Conservation (phyloP, 1,284 basidiomycete species). For the Tilletia setariae region DNA sequence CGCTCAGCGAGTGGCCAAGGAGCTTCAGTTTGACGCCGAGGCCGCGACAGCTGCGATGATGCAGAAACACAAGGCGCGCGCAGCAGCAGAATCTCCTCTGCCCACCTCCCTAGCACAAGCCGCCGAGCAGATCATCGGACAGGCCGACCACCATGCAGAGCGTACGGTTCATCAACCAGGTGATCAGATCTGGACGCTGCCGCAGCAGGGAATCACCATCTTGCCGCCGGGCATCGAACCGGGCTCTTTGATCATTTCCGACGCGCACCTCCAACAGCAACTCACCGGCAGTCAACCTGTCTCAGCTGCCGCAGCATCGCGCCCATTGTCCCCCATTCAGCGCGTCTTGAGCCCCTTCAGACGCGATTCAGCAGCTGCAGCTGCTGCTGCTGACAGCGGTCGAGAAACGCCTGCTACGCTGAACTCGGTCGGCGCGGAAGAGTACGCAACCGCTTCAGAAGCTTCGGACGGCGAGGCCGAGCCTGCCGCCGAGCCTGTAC, state of each 20-base stretch:
- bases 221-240: slow-evolving; percentile 13
- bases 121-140: slow-evolving; percentile 42
- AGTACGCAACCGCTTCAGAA: slow-evolving; percentile 10
- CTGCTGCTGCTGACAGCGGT: neutral
- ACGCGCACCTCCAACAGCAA: neutral
- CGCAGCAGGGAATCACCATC: slow-evolving; percentile 5
- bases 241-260: slow-evolving; percentile 6
- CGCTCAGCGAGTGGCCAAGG: slow-evolving; percentile 2
- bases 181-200: neutral
- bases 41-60: neutral
- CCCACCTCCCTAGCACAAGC: slow-evolving; percentile 30
- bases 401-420: slow-evolving; percentile 2
- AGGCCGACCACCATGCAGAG: slow-evolving; percentile 1
- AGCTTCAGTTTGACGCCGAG: slow-evolving; percentile 25
- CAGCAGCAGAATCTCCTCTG: neutral
- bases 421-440: neutral
- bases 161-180: too few relatives aligned
- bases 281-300: neutral
- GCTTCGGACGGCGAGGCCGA: neutral
- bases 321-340: neutral
- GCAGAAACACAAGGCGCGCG: slow-evolving; percentile 18
- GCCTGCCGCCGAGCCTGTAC: neutral
- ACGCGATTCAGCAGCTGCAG: neutral
- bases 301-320: neutral
- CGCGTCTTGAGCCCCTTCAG: neutral